Base-by-base conservation (phyloP, 2,329 filamentous ascomycete species). In the Pseudopithomyces chartarum region DNA sequence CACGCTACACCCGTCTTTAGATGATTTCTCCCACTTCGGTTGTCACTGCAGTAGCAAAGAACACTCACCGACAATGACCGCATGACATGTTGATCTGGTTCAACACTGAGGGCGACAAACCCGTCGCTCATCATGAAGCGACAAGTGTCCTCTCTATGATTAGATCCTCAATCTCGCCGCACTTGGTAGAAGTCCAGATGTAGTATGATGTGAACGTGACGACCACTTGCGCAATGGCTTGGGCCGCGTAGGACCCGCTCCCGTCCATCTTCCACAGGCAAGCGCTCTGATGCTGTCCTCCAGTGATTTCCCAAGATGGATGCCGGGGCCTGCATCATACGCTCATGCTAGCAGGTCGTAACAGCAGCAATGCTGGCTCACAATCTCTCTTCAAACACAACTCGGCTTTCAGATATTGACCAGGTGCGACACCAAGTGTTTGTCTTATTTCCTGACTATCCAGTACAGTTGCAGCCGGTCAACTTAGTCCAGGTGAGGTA, bases 31-130 rank as follows among this genome's bases (percentile, higher is more conserved):
- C 52, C 52, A 52, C 54, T 29, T 38, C 29, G 22, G 56, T 26
- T 39, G 49, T 44, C 57, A 63, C 57, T 43, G 43, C 50, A 59
- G 38, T 57, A 60, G 56, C 56, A 49, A 50, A 36, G 46, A n/a
- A 43, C 46, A 36, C 46, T 55, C 38, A 55, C 53, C 44, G 44
- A 42, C 23, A 19, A 13, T 43, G 33, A 22, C 26, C 52, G n/a
- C 52, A 23, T 42, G 45, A 54, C 36, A 13, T 15, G 22, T 54
- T 29, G 20, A 22, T 12, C 10, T 50, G 45, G 49, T 45, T n/a
- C 19, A 10, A 22, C 20, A 20, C 42, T 42, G 20, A 22, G 19
- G n/a, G 20, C 17, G 3, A 12, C 39, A 26, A 33, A 20, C 26
- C 36, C 10, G 12, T 12, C 10, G 15, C 7, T 20, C 22, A 15